These are phyloP conservation scores for Blastomyces percursus DNA, from an alignment of 2,329 filamentous ascomycete genomes.

Conservation along the genomic window DNA sequence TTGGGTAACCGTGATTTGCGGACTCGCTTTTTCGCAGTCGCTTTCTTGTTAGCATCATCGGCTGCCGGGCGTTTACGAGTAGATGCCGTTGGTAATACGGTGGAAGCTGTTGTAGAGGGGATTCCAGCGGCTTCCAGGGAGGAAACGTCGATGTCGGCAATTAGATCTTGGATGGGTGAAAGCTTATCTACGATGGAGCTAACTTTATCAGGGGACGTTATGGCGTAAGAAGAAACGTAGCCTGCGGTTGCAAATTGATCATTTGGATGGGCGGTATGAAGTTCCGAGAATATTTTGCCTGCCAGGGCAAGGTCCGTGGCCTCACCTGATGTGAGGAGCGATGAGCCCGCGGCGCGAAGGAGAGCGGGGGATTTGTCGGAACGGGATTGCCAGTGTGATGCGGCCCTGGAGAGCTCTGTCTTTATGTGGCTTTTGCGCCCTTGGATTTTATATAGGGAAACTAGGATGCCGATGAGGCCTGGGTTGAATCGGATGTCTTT, in stretches of 20 bases:
- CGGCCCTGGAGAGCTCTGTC: conserved; percentile 64
- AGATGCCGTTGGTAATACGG: conserved; percentile 23
- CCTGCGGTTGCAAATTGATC: conserved; percentile 67
- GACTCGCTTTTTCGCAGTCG: conserved; percentile 30
- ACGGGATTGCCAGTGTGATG: conserved; percentile 65
- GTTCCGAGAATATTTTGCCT: conserved; percentile 63
- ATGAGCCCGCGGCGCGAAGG: conserved; percentile 68
- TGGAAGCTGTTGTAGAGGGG: conserved; percentile 23
- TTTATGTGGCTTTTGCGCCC: conserved; percentile 63
- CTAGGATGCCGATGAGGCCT: conserved; percentile 67
- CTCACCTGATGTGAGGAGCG: conserved; percentile 65
- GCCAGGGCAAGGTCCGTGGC: conserved; percentile 58
- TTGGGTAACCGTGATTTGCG: conserved; percentile 39
- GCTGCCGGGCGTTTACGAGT: conserved; percentile 33
- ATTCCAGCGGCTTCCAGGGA: conserved; percentile 38
- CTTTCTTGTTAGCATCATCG: conserved; percentile 18
- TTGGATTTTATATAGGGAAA: conserved; percentile 67
- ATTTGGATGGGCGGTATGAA: conserved; percentile 52
- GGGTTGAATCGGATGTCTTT: conserved; percentile 69
- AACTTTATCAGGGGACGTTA: conserved; percentile 31
- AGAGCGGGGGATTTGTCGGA: conserved; percentile 52
- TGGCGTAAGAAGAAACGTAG: conserved; percentile 71
- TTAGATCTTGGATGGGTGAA: conserved; percentile 32
- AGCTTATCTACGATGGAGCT: conserved; percentile 30
- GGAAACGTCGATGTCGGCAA: conserved; percentile 33